Evolutionary conservation across 169 alveolate species (phyloP).

Genomic region (Prorocentrum cordatum): DNA sequence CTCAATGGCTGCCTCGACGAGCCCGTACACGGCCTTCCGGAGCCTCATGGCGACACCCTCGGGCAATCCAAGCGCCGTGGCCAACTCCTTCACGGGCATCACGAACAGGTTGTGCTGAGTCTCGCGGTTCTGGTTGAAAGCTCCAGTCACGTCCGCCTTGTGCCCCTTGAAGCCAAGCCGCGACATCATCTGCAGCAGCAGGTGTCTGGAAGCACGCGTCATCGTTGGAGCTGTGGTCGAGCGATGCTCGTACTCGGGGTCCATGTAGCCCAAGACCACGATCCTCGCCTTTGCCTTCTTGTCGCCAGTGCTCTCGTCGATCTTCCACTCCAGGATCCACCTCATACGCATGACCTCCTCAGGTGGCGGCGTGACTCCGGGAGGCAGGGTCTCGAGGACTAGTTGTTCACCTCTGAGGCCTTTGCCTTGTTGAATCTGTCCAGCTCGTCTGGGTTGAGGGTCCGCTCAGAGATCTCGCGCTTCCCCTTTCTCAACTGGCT

Average conservation of each 20-base stretch:
- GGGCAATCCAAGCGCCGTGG: not conserved
- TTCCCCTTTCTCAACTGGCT: no score
- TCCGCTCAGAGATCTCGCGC: no score
- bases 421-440: no score
- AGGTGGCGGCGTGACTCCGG: no score
- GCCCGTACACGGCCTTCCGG: not conserved
- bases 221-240: not conserved
- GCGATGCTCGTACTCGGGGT: not conserved
- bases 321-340: constrained; percentile 11
- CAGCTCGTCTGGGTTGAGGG: no score
- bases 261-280: not conserved
- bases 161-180: not conserved
- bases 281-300: not conserved
- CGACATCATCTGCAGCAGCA: not conserved
- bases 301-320: not conserved
- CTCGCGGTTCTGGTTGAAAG: not conserved
- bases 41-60: not conserved
- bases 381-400: no score
- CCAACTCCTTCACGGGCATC: not conserved
- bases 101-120: not conserved
- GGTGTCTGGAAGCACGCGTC: not conserved
- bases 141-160: constrained; percentile 1
- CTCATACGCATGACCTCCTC: no score
- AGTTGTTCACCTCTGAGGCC: no score
- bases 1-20: constrained; percentile 4